Evolutionary conservation across 1,139 yeast genomes (phyloP), one percentile per base, ranked within the genome.

Genomic region (Sugiyamaella paludigena): DNA sequence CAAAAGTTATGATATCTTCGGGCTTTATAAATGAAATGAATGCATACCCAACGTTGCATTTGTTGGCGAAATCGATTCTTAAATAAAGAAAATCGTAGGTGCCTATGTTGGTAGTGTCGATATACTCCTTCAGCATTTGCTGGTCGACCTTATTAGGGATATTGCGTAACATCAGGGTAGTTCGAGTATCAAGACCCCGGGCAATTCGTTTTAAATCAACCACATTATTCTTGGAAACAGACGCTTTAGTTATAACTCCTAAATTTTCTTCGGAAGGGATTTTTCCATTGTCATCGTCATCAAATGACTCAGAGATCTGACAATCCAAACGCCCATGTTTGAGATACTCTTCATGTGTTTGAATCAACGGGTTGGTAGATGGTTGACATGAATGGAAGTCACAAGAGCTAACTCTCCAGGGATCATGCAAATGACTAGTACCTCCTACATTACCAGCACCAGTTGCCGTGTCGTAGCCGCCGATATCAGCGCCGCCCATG

Each of bases 21-120:
- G 80, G 76, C 9, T 67, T 61, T 28, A 67, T 70, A 53, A 77
- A 77, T 4, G 78, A 74, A 35, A 77, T 70, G 57, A 77, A 77
- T 2, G 80, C 81, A 59, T 77, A 77, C 7, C 79, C 80, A 36
- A 75, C 79, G 49, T 76, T 77, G 68, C 80, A 76, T 54, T 69
- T 71, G 59, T 74, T 77, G 48, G 67, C 69, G 59, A 76, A 77
- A 58, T 77, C 81, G 52, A 77, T 75, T 49, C 81, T 68, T 50
- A 77, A 60, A 56, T 77, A 80, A 50, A 80, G 66, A 63, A 80
- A 80, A 58, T 79, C 81, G 58, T 78, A 80, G 48, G 79, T 73
- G 53, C 74, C 67, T 53, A 65, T 63, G 57, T 72, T 74, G n/a
- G 79, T 74, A 29, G 59, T 66, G 54, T 77, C 80, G 32, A 77